Percentiles rank a stretch among this genome's conserved stretches.
These are phyloP conservation scores for Moesziomyces aphidis DNA, from an alignment of 1,284 basidiomycete species.

Conservation along the genomic window DNA sequence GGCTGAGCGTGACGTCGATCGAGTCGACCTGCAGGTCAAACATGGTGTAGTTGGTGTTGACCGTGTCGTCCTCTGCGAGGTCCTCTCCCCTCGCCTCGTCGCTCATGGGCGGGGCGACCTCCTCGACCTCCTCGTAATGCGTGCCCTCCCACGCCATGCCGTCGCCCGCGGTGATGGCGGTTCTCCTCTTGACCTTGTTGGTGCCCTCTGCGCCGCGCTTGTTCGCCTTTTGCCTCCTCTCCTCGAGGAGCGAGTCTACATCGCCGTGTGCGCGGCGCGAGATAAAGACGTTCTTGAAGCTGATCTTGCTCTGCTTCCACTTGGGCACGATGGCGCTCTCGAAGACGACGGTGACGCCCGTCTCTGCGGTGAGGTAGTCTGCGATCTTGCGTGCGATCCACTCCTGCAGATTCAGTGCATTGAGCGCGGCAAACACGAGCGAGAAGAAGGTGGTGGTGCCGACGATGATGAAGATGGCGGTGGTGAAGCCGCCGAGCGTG, in stretches of 20 bases:
- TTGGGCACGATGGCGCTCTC: slow-evolving; percentile 98
- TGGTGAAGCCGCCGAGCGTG: slow-evolving; percentile 83
- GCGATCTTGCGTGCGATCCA: slow-evolving; percentile 90
- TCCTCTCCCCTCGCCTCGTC: slow-evolving; percentile 56
- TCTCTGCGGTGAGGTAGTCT: slow-evolving; percentile 91
- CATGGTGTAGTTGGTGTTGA: slow-evolving; percentile 66
- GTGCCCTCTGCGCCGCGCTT: slow-evolving; percentile 16
- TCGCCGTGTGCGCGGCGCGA: slow-evolving; percentile 77
- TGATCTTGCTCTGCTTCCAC: slow-evolving; percentile 94
- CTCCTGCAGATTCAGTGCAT: slow-evolving; percentile 92
- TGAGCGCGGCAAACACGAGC: slow-evolving; percentile 87
- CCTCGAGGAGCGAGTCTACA: slow-evolving; percentile 50
- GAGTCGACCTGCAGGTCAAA: slow-evolving; percentile 74
- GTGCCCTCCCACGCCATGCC: slow-evolving; percentile 65
- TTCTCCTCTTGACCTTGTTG: slow-evolving; percentile 42
- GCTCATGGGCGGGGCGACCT: slow-evolving; percentile 60
- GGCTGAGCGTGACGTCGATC: slow-evolving; percentile 93
- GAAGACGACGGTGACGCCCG: slow-evolving; percentile 93
- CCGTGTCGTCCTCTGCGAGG: slow-evolving; percentile 43
- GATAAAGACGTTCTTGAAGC: slow-evolving; percentile 96
- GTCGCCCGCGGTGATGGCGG: slow-evolving; percentile 53
- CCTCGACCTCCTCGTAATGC: slow-evolving; percentile 59
- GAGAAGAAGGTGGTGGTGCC: slow-evolving; percentile 98
- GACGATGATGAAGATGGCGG: slow-evolving; percentile 90
- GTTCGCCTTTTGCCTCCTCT: slow-evolving; percentile 25